Evolutionary conservation across 495 filamentous ascomycete species (phyloP).

Genomic region (Podospora pseudopauciseta): DNA sequence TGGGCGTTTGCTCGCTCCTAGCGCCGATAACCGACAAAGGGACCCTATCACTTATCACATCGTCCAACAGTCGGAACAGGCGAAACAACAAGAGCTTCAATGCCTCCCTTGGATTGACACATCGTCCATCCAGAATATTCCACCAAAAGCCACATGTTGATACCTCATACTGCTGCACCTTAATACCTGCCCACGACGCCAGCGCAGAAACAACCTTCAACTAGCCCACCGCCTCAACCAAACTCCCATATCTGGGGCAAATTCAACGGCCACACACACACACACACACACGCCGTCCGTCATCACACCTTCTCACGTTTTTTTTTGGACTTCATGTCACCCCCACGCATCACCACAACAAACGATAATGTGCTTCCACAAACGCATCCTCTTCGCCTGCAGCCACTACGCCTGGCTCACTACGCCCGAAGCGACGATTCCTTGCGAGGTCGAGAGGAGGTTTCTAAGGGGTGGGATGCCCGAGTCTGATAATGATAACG

Average conservation of each 20-base stretch:
- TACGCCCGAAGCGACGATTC: not conserved
- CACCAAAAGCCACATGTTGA: not conserved
- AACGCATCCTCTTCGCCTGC: constrained; percentile 28
- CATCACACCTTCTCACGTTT: not conserved
- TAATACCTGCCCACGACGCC: not conserved
- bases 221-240: not conserved
- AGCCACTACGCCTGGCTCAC: constrained; percentile 25
- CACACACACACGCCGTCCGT: not conserved
- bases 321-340: not conserved
- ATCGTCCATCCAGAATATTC: not conserved
- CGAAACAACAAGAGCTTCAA: not conserved
- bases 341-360: not conserved
- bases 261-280: not conserved
- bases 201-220: not conserved
- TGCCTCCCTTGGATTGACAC: not conserved
- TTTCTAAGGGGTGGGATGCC: constrained; percentile 14
- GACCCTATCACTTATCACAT: not conserved
- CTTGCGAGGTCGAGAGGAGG: constrained; percentile 21
- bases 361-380: constrained; percentile 31
- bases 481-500: not conserved
- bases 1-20: not conserved
- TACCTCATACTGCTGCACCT: not conserved
- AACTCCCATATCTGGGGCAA: not conserved
- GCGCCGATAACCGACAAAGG: not conserved
- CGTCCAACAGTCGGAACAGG: not conserved